Base-by-base conservation (phyloP, 306 rosid species). In the Inga oerstediana region DNA sequence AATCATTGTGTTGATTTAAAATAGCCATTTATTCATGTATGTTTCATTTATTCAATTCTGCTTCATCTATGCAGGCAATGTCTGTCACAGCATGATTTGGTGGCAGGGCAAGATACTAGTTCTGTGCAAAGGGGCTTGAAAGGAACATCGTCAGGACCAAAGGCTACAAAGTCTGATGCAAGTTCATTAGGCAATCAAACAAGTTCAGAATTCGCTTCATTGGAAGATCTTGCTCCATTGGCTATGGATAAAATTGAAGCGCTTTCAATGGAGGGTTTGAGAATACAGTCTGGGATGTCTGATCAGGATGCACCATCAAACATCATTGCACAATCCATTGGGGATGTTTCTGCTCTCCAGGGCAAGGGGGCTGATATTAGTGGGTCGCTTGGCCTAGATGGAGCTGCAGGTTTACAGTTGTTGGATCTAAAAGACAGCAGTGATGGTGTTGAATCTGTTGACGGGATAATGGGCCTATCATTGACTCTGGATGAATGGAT, bases 231-330 rank as follows among this genome's bases (percentile, higher is more conserved):
- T 84, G 97, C 97, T 81, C 97, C 97, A 71, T 65, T 92, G 76
- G 98, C 98, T 70, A 91, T 89, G 97, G 95, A 91, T 83, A 94
- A 91, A 88, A 91, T 92, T 62, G 98, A 94, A 91, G 97, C 98
- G 32, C 97, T 96, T 85, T 92, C 93, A 51, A 49, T 96, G 30
- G 97, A 93, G 85, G 99, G 99, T 61, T 86, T 94, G 91, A 93
- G 96, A 90, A 94, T 96, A 87, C 97, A 96, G 86, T 92, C 94
- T 1, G 98, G 94, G 81, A 89, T 92, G 97, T 91, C 93, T 0
- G 89, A 89, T 74, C 94, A 82, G 48, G 94, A 95, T 41, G 97
- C 89, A 69, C 93, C 99, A 82, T 94, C 96, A 75, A 92, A 89
- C 84, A 94, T 93, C 84, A 86, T 79, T 71, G 85, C 92, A 41